Percentiles rank a stretch among this genome's conserved stretches.
These are phyloP conservation scores for Penicillium paradoxum DNA, from an alignment of 495 filamentous ascomycete species.

Conservation along the genomic window DNA sequence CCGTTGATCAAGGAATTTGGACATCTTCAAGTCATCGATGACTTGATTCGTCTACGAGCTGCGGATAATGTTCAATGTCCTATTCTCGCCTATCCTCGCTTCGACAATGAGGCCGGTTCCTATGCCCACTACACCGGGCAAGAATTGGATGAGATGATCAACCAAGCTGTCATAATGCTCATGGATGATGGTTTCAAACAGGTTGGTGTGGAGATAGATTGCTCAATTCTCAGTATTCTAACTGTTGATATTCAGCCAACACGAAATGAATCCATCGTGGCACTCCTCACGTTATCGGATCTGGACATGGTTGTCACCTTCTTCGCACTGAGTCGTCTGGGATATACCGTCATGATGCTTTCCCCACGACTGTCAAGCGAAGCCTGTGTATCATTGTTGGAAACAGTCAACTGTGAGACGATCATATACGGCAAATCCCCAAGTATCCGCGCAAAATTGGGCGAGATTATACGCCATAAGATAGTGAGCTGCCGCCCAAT, in stretches of 20 bases:
- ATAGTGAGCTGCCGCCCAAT: conserved; percentile 32
- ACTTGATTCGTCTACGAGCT: conserved; percentile 46
- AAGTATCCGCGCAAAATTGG: conserved; percentile 37
- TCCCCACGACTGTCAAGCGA: conserved; percentile 51
- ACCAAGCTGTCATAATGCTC: conserved; percentile 38
- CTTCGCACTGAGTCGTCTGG: conserved; percentile 54
- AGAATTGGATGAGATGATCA: conserved; percentile 50
- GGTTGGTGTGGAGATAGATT: conserved; percentile 8
- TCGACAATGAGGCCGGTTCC: conserved; percentile 28
- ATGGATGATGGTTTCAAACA: conserved; percentile 36
- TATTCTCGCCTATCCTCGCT: conserved; percentile 48
- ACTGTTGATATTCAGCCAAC: conserved; percentile 18
- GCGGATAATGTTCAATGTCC: conserved; percentile 46
- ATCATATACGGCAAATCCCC: conserved; percentile 39
- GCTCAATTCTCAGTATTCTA: not conserved
- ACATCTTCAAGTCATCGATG: conserved; percentile 39
- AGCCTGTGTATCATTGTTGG: conserved; percentile 50
- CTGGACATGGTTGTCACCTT: conserved; percentile 52
- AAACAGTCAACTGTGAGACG: conserved; percentile 41
- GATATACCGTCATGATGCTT: conserved; percentile 54
- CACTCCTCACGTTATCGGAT: conserved; percentile 51
- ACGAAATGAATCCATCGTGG: conserved; percentile 38
- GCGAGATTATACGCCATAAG: conserved; percentile 35
- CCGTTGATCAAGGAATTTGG: conserved; percentile 30
- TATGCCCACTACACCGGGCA: conserved; percentile 51